Evolutionary conservation across 305 asterid species (phyloP).

Genomic region (Fraxinus sp.): DNA sequence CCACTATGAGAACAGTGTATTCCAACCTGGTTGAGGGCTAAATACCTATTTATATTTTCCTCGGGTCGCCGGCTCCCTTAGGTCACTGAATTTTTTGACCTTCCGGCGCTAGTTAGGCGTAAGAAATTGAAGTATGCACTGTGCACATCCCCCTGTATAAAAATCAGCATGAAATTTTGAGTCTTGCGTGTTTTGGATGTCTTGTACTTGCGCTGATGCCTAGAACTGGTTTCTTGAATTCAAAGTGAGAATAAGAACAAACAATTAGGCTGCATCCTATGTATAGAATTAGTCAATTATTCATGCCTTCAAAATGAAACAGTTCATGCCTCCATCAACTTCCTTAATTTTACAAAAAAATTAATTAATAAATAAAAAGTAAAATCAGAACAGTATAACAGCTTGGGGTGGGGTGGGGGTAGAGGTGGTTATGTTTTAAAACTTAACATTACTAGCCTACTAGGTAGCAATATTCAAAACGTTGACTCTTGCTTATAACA

Average conservation of each 20-base stretch:
- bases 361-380: no score
- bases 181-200: not conserved
- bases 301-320: not conserved
- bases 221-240: slow-evolving; percentile 12
- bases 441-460: not conserved
- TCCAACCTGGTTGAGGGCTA: not conserved
- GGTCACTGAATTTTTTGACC: not conserved
- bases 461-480: not conserved
- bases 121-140: no score
- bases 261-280: not conserved
- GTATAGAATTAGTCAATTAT: not conserved
- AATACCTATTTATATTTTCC: no score
- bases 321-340: not conserved
- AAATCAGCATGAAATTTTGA: no score
- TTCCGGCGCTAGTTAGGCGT: not conserved
- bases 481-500: slow-evolving; percentile 3
- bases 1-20: not conserved
- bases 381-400: slow-evolving; percentile 16
- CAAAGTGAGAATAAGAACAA: slow-evolving; percentile 14
- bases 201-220: slow-evolving; percentile 1
- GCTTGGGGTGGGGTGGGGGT: not conserved
- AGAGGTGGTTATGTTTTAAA: no score
- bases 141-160: no score
- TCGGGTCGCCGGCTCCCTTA: no score
- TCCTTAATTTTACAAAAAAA: not conserved